Evolutionary conservation across 2,329 filamentous ascomycete genomes (phyloP), one percentile per base, ranked within the genome.

Genomic region (Fusarium sp.): DNA sequence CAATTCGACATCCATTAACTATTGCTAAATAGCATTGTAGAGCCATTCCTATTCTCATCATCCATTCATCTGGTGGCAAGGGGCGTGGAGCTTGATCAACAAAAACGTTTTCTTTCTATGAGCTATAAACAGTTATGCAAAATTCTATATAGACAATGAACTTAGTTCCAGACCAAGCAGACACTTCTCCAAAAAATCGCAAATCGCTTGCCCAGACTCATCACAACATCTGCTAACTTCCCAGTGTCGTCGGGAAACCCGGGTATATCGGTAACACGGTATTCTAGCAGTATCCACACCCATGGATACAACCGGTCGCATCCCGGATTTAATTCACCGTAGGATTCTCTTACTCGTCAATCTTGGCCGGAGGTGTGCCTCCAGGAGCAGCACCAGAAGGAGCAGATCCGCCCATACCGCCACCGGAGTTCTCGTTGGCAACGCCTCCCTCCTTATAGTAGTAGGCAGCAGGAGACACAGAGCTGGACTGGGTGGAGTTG

Each of bases 401-500:
- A 39, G 66, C 17, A 41, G 54, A 45, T 31, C 66, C 66, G 20
- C 65, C 65, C 41, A 61, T 56, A 35, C 58, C 71, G 36, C 61
- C 71, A 4, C 48, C 69, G 6, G 70, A 66, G 65, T 77, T 76
- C 45, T 56, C 57, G 28, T 78, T 78, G 28, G 61, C 76, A 18
- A 76, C 71, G 36, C 76, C 76, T 17, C 76, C 76, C 22, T 68
- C 69, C 38, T 75, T 69, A 10, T 76, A 78, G 12, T 67, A 63
- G 61, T 61, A 75, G 2, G 48, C 66, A 36, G 76, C 76, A 9
- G 76, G 75, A 14, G 61, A 66, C 11, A 78, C 44, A 9, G 69
- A 45, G 51, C 42, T 39, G 11, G 76, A 78, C 70, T 33, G 52
- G 14, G 77, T 77, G 14, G 79, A 77, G 72, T 88, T 85, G 49